Evolutionary conservation across 2,329 filamentous ascomycete species (phyloP).

Genomic region (Botrytis sinoallii): DNA sequence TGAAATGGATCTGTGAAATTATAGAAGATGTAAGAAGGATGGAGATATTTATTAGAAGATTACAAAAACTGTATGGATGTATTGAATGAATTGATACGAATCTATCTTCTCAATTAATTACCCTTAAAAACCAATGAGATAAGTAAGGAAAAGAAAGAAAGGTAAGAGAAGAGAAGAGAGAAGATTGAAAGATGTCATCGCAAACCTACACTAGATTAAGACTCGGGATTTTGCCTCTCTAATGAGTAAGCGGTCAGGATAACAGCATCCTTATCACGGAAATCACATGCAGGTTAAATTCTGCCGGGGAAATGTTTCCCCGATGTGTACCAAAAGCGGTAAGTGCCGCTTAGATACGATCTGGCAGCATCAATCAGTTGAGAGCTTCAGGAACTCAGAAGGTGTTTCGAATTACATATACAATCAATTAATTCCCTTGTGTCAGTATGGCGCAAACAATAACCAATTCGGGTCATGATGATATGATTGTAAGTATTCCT

Average conservation of each 20-base stretch:
- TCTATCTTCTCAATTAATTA: background rate
- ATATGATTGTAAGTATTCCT: constrained; percentile 81
- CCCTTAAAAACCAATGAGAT: background rate
- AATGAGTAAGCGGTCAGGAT: constrained; percentile 1
- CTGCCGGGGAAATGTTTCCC: background rate
- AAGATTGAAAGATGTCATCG: constrained; percentile 1
- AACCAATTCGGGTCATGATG: constrained; percentile 87
- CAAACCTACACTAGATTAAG: background rate
- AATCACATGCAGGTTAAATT: background rate
- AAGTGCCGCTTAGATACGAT: constrained; percentile 16
- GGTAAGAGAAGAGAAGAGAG: background rate
- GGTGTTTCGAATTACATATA: constrained; percentile 1
- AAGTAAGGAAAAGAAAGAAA: background rate
- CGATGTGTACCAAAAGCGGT: constrained; percentile 2
- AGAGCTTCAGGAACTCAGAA: background rate
- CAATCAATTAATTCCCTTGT: constrained; percentile 17
- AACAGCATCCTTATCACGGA: background rate
- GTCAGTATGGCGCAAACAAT: constrained; percentile 68
- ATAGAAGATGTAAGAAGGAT: background rate
- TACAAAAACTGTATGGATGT: background rate
- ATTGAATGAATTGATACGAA: background rate
- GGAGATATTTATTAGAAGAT: background rate
- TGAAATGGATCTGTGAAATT: background rate
- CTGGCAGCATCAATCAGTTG: constrained; percentile 18
- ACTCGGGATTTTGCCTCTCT: background rate